Evolutionary conservation across 2,329 filamentous ascomycete species (phyloP).

Genomic region (Fusarium devonianum): DNA sequence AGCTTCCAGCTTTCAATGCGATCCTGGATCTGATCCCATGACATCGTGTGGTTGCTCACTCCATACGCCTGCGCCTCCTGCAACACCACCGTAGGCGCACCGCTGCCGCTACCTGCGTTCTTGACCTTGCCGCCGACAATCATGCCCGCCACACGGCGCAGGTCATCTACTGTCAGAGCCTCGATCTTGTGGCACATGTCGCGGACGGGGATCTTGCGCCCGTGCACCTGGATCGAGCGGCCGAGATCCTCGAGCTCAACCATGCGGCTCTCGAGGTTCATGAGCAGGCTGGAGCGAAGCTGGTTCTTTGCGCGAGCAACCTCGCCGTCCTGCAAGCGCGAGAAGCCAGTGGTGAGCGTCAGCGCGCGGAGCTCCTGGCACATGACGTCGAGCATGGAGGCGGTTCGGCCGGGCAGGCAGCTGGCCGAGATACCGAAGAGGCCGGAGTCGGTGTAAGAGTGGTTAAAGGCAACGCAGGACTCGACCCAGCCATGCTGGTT

Average conservation of each 20-base stretch:
- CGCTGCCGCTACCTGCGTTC: conserved; percentile 80
- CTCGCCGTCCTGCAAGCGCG: conserved; percentile 75
- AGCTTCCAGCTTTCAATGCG: conserved; percentile 84
- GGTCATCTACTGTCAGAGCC: conserved; percentile 77
- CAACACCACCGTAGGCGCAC: conserved; percentile 90
- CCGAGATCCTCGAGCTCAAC: conserved; percentile 97
- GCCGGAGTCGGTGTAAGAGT: conserved; percentile 94
- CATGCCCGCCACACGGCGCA: conserved; percentile 79
- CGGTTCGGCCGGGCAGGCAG: conserved; percentile 80
- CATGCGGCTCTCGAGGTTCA: conserved; percentile 98
- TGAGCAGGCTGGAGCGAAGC: conserved; percentile 84
- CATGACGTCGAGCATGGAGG: conserved; percentile 92
- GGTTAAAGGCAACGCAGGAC: conserved; percentile 94
- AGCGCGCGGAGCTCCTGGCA: conserved; percentile 86
- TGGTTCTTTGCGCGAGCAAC: conserved; percentile 97
- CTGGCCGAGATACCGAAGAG: conserved; percentile 92
- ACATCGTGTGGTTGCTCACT: conserved; percentile 70
- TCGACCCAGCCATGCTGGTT: conserved; percentile 99
- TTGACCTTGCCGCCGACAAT: conserved; percentile 79
- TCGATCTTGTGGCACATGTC: conserved; percentile 95
- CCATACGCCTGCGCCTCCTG: conserved; percentile 86
- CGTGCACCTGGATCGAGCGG: conserved; percentile 95
- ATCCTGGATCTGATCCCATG: conserved; percentile 90
- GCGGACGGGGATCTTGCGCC: conserved; percentile 85
- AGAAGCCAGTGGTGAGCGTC: conserved; percentile 77